Evolutionary conservation across 2,329 filamentous ascomycete species (phyloP).

Genomic region (Kalaharituber pfeilii): DNA sequence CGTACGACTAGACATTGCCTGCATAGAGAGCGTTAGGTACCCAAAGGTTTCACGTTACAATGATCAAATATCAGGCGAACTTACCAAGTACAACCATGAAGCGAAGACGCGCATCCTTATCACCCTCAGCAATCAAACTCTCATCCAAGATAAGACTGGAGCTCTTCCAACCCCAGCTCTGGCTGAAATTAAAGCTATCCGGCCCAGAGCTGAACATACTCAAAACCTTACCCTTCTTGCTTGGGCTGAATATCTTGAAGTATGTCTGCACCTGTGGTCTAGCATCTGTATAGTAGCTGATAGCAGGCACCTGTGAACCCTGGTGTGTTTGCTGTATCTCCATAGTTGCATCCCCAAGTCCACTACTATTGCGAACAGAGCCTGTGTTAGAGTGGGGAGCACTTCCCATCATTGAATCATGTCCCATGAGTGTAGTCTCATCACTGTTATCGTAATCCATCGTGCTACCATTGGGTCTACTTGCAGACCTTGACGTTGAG

Average conservation of each 20-base stretch:
- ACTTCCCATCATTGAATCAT: conserved; percentile 6
- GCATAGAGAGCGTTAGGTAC: neutral
- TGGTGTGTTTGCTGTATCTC: conserved; percentile 16
- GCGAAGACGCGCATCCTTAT: conserved; percentile 34
- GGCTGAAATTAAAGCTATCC: conserved; percentile 42
- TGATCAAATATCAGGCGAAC: conserved; percentile 1
- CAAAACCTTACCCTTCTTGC: conserved; percentile 40
- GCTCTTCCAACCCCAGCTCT: conserved; percentile 46
- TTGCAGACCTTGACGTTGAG: conserved; percentile 23
- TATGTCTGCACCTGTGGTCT: conserved; percentile 43
- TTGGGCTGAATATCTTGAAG: conserved; percentile 44
- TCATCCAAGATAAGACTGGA: conserved; percentile 41
- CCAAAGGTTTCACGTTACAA: neutral
- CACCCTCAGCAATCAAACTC: conserved; percentile 24
- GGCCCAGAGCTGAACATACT: conserved; percentile 42
- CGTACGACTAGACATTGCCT: neutral
- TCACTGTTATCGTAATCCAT: conserved; percentile 24
- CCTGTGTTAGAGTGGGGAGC: conserved; percentile 6
- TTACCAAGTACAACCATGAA: conserved; percentile 45
- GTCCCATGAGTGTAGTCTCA: conserved; percentile 2
- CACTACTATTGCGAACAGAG: conserved; percentile 19
- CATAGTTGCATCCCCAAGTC: conserved; percentile 22
- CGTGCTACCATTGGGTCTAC: neutral
- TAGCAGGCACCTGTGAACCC: conserved; percentile 27
- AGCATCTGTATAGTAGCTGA: conserved; percentile 38